A percentile compares a stretch with the other conserved stretches of the same genome.
Conservation (phyloP, 257 asterid species). For the Solanum raphanifolium region DNA sequence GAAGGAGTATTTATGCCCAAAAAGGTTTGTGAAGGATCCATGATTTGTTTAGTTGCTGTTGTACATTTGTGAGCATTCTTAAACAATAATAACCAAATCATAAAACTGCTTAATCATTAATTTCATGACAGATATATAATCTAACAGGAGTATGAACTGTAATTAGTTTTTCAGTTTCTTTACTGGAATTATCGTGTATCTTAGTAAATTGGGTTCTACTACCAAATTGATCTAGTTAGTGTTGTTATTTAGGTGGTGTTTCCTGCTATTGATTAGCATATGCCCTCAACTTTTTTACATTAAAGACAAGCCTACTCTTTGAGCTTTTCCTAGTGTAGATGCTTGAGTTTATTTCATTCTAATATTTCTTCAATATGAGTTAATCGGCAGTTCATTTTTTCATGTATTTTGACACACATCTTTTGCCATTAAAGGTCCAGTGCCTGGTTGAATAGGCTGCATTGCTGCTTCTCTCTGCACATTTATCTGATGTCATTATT, state of each 20-base stretch:
- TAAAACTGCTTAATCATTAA: background rate
- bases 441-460: background rate
- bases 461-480: background rate
- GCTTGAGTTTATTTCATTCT: background rate
- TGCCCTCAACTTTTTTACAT: background rate
- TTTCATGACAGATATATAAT: background rate
- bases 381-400: background rate
- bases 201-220: background rate
- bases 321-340: background rate
- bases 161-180: background rate
- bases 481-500: background rate
- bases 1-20: slow-evolving; percentile 53
- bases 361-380: background rate
- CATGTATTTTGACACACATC: background rate
- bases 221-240: background rate
- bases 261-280: background rate
- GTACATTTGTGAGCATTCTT: background rate
- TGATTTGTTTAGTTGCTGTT: background rate
- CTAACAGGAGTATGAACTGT: background rate
- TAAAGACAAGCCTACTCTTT: background rate
- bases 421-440: background rate
- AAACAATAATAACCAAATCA: background rate
- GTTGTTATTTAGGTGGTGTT: background rate
- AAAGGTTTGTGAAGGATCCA: slow-evolving; percentile 41
- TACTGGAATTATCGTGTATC: background rate